Percentiles rank a stretch among this genome's conserved stretches.
Evolutionary conservation across 1,284 basidiomycete genomes (phyloP).

Genomic region (Fomitiporia mediterranea): DNA sequence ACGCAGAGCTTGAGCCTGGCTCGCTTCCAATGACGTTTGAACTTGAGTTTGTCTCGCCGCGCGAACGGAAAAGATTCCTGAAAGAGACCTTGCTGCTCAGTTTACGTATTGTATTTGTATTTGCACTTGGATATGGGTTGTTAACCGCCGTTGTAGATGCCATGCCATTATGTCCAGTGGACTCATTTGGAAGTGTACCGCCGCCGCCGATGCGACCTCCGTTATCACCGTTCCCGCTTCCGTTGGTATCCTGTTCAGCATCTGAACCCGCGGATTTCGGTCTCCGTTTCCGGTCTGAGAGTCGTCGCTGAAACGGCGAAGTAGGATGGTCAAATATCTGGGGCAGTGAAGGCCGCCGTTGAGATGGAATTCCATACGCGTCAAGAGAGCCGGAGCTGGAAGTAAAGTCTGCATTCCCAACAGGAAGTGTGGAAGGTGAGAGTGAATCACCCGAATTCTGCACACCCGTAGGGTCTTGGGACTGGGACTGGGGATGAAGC

Average conservation of each 20-base stretch:
- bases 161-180: background rate
- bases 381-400: background rate
- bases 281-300: constrained; percentile 6
- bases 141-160: background rate
- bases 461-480: background rate
- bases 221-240: background rate
- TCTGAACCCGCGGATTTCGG: constrained; percentile 17
- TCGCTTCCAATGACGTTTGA: constrained; percentile 1
- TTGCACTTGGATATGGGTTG: background rate
- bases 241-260: constrained; percentile 7
- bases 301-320: background rate
- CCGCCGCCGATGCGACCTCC: background rate
- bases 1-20: constrained; percentile 1
- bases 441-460: background rate
- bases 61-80: constrained; percentile 14
- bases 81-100: constrained; percentile 19
- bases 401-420: constrained; percentile 11
- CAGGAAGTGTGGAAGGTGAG: background rate
- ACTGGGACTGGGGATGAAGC: background rate
- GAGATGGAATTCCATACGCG: background rate
- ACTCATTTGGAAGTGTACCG: background rate
- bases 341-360: constrained; percentile 18
- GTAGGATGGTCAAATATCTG: constrained; percentile 16
- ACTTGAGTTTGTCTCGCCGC: background rate
- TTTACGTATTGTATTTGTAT: constrained; percentile 2